Conservation (phyloP, 2,329 filamentous ascomycete species). For the Aureobasidium sp. region DNA sequence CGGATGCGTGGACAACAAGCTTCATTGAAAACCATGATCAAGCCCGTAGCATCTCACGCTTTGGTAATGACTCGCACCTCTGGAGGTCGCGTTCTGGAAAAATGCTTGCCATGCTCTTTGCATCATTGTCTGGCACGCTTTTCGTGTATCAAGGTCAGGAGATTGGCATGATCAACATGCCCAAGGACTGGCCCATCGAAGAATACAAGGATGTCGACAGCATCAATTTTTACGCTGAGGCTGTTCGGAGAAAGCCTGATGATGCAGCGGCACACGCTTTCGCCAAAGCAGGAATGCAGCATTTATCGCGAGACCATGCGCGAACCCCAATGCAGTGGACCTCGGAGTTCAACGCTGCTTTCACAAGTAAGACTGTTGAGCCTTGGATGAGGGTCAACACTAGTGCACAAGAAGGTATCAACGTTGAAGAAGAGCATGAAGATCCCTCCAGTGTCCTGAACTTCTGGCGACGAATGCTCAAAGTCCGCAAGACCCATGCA, state of each 20-base stretch:
- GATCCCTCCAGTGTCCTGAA: slow-evolving; percentile 40
- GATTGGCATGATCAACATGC: slow-evolving; percentile 55
- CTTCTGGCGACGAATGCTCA: slow-evolving; percentile 46
- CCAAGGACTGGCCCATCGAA: slow-evolving; percentile 43
- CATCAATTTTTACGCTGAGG: slow-evolving; percentile 42
- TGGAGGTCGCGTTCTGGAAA: slow-evolving; percentile 40
- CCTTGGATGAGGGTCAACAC: slow-evolving; percentile 66
- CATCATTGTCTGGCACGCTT: slow-evolving; percentile 36
- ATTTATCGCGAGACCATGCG: slow-evolving; percentile 59
- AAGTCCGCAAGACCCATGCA: slow-evolving; percentile 20
- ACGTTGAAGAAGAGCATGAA: slow-evolving; percentile 51
- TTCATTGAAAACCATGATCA: slow-evolving; percentile 62
- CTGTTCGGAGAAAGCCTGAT: slow-evolving; percentile 1
- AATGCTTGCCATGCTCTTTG: slow-evolving; percentile 37
- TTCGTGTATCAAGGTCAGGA: slow-evolving; percentile 63
- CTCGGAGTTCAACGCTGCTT: slow-evolving; percentile 50
- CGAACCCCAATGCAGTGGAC: slow-evolving; percentile 66
- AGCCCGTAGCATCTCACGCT: slow-evolving; percentile 51
- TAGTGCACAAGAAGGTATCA: slow-evolving; percentile 48
- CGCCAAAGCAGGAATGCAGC: slow-evolving; percentile 34
- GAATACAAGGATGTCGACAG: slow-evolving; percentile 46
- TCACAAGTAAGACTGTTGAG: slow-evolving; percentile 46
- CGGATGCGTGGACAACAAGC: slow-evolving; percentile 56
- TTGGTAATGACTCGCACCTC: slow-evolving; percentile 37
- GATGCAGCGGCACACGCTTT: slow-evolving; percentile 29